These are phyloP conservation scores for Ichthyophonus hoferi DNA, from an alignment of 208 protist genomes.

Conservation along the genomic window DNA sequence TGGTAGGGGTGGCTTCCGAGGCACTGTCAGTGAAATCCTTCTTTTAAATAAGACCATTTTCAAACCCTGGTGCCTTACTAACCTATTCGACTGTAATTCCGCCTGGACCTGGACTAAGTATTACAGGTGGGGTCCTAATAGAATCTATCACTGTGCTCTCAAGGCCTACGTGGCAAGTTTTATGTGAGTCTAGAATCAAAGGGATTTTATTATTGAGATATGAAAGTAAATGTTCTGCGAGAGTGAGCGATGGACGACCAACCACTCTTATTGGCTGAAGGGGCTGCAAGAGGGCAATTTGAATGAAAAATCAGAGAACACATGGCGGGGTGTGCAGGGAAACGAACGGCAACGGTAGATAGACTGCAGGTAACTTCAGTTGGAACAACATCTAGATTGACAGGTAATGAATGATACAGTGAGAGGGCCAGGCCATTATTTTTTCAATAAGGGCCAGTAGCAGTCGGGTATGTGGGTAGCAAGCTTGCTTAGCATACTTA, in stretches of 20 bases:
- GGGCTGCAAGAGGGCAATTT: constrained; percentile 47
- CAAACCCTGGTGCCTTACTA: background rate
- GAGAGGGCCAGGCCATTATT: constrained; percentile 47
- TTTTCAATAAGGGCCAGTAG: background rate
- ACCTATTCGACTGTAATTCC: background rate
- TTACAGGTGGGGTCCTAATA: background rate
- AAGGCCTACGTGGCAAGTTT: background rate
- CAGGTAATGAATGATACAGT: constrained; percentile 34
- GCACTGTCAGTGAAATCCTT: constrained; percentile 4
- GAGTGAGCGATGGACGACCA: constrained; percentile 42
- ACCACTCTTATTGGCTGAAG: constrained; percentile 47
- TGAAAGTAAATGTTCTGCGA: background rate
- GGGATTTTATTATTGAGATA: background rate
- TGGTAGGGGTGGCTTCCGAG: background rate
- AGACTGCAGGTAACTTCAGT: constrained; percentile 36
- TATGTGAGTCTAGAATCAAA: constrained; percentile 15
- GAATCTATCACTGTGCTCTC: background rate
- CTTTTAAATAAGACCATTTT: background rate
- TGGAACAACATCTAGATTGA: background rate
- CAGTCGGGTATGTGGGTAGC: background rate
- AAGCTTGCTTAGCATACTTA: background rate
- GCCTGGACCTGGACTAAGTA: background rate
- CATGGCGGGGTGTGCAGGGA: constrained; percentile 40
- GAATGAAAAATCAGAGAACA: background rate
- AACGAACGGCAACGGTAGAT: constrained; percentile 45